Evolutionary conservation across 179 eudicot genomes (phyloP), one percentile per base, ranked within the genome.

Genomic region (Amaranthus tricolor): DNA sequence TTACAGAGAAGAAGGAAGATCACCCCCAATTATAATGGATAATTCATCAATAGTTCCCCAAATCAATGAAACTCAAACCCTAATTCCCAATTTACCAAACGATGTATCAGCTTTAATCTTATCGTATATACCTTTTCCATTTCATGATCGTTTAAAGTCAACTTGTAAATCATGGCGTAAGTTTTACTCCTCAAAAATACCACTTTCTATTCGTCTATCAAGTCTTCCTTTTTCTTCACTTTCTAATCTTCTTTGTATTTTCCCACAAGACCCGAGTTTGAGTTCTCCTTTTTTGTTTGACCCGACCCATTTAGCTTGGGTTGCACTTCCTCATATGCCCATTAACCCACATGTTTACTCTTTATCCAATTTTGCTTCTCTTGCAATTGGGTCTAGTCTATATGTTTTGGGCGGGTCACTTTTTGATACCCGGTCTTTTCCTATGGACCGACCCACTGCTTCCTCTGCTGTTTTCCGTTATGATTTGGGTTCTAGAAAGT

Each of bases 371-470:
- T 94, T 94, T 80, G 74, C 86, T 6, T 67, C 97, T 5, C 58
- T 94, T 53, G 76, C 90, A 0, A 47, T 86, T 1, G 91, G 88
- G 3, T 68, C 86, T 19, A 73, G 78, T 10, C 51, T 94, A 8
- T 94, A 84, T 60, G 89, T 94, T 0, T 53, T 94, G 1, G 98
- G 97, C 9, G 98, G 97, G 72, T 91, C 98, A 20, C 84, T 89
- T 17, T 91, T 94, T 54, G 98, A 91, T 57, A 85, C 96, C 55
- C 77, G 97, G 1, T 89, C 97, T 1, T 92, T 74, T 56, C 98
- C 97, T 6, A 75, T 94, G 5, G 96, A 94, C 47, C 85, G 94
- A 17, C 98, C 98, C 0, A 81, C 83, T 3, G 79, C 97, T 2
- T 78, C 93, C 5, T 62, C 86, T 0, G 59, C 89, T 2, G 86